phyloP scores from a whole-genome alignment of 768 basidiomycete genomes.

The Lanmaoa rubissima region DNA sequence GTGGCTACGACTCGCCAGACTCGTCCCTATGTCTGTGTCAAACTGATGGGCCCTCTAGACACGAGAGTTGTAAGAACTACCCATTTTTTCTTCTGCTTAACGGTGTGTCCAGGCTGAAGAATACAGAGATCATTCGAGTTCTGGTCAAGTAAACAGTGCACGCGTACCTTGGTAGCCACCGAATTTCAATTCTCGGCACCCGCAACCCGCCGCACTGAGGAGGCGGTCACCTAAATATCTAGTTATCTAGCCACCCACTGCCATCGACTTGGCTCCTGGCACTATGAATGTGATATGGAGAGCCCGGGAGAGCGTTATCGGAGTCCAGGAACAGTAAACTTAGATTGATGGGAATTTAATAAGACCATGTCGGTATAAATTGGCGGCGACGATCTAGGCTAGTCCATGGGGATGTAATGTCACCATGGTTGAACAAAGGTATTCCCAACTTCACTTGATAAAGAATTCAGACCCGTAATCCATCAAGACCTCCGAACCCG shows the following conservation, averaged over 20 bases:
- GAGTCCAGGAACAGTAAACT: not conserved
- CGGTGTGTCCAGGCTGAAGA: not conserved
- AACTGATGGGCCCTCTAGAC: not conserved
- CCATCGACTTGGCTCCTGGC: not conserved
- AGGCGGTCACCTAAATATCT: not conserved
- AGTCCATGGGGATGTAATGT: not conserved
- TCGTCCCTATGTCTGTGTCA: too few species aligned
- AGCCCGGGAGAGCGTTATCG: not conserved
- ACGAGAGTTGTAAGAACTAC: not conserved
- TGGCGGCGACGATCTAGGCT: not conserved
- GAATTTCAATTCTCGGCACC: not conserved
- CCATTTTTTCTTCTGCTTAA: not conserved
- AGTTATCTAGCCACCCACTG: not conserved
- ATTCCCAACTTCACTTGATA: slow-evolving; percentile 2
- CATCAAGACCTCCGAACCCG: slow-evolving; percentile 52
- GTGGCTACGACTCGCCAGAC: not conserved
- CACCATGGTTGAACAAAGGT: not conserved
- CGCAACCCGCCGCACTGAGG: not conserved
- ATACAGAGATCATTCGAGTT: not conserved
- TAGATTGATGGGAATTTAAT: slow-evolving; percentile 2
- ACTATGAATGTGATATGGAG: not conserved
- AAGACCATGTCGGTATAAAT: not conserved
- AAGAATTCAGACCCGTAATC: slow-evolving; percentile 59
- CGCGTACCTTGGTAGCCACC: not conserved
- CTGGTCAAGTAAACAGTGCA: too few species aligned